A percentile compares a stretch with the other conserved stretches of the same genome.
phyloP scores from a whole-genome alignment of 768 basidiomycete species.

The Termitomyces sp. region DNA sequence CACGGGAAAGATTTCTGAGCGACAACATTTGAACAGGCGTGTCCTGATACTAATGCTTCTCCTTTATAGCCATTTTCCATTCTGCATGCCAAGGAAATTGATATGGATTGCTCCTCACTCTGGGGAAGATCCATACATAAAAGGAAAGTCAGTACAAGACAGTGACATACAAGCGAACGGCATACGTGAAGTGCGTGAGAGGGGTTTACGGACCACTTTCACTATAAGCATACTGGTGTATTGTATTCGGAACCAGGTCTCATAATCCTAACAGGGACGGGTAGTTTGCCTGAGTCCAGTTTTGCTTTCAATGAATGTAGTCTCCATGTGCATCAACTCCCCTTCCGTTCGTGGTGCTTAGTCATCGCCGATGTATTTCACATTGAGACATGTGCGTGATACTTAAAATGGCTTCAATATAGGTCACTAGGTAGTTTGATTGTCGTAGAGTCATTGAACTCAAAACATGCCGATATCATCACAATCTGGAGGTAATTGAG shows the following conservation, averaged over 20 bases:
- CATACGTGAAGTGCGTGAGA: no score
- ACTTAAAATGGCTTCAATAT: not conserved
- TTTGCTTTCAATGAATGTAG: not conserved
- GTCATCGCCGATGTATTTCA: not conserved
- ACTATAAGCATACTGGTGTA: no score
- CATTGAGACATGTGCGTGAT: not conserved
- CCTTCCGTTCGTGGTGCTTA: not conserved
- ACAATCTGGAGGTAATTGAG: not conserved
- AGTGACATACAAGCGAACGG: no score
- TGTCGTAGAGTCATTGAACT: not conserved
- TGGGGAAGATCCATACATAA: no score
- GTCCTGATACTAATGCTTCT: no score
- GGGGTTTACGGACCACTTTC: no score
- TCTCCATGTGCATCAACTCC: not conserved
- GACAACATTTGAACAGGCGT: not conserved
- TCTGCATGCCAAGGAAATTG: no score
- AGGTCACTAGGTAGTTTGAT: no score
- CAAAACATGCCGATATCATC: not conserved
- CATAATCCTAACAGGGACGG: no score
- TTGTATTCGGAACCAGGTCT: no score
- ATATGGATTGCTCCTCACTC: no score
- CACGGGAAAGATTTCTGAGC: not conserved
- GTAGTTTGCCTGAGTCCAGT: not conserved
- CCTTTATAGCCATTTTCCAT: not conserved
- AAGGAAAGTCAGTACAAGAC: no score